These are phyloP conservation scores for Tricholoma hemisulphureum DNA, from an alignment of 768 basidiomycete species.

Conservation along the genomic window DNA sequence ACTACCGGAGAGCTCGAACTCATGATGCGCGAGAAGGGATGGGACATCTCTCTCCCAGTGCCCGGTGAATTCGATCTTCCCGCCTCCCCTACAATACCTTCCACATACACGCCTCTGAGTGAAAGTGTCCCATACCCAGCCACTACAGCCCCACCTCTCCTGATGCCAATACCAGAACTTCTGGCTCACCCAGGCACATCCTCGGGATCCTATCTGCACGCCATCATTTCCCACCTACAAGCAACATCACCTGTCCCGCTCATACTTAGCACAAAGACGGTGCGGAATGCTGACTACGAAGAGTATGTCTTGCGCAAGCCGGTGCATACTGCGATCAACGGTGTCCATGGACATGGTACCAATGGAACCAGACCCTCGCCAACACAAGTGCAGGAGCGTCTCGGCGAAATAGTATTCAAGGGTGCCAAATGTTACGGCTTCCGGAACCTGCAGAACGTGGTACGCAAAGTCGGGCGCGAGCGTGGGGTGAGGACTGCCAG, in stretches of 20 bases:
- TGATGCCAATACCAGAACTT: constrained; percentile 59
- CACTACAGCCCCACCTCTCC: constrained; percentile 9
- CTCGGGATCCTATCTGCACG: constrained; percentile 90
- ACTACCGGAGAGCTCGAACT: constrained; percentile 93
- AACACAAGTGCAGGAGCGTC: constrained; percentile 28
- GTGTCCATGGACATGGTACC: background rate
- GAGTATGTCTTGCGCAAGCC: constrained; percentile 55
- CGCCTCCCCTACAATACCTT: constrained; percentile 9
- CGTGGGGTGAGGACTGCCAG: constrained; percentile 68
- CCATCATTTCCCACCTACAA: constrained; percentile 61
- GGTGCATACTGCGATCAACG: background rate
- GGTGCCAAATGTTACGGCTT: constrained; percentile 98
- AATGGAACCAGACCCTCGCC: constrained; percentile 9
- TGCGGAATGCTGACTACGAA: constrained; percentile 77
- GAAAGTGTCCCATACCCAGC: background rate
- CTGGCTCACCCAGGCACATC: constrained; percentile 79
- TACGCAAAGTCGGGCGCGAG: constrained; percentile 87
- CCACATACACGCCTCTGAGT: constrained; percentile 1
- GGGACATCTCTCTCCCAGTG: constrained; percentile 67
- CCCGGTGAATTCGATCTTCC: constrained; percentile 44
- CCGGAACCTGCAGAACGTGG: constrained; percentile 94
- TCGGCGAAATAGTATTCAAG: constrained; percentile 73
- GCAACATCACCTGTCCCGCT: constrained; percentile 43
- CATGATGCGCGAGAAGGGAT: constrained; percentile 77
- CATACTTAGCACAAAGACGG: constrained; percentile 49